Evolutionary conservation across 2,329 filamentous ascomycete genomes (phyloP).

Genomic region (Huntiella bhutanensis): DNA sequence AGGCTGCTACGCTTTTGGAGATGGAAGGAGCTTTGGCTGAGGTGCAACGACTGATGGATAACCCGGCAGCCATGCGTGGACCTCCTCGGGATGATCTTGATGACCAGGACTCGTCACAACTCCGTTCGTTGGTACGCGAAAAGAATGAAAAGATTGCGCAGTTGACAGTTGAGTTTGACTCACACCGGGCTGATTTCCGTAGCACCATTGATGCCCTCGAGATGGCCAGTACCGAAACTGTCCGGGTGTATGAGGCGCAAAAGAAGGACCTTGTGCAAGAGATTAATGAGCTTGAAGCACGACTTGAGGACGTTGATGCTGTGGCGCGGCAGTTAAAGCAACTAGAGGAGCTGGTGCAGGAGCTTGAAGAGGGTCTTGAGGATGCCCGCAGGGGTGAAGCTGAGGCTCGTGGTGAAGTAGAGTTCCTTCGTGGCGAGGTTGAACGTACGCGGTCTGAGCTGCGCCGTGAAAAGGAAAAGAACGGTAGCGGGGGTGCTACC

Average conservation of each 20-base stretch:
- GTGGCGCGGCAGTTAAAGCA: constrained; percentile 86
- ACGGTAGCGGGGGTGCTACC: constrained; percentile 20
- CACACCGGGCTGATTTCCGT: constrained; percentile 84
- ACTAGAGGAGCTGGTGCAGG: constrained; percentile 86
- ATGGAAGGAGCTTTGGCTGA: constrained; percentile 83
- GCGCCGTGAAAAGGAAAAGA: constrained; percentile 71
- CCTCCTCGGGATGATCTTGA: constrained; percentile 26
- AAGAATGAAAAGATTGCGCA: constrained; percentile 94
- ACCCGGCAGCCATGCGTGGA: constrained; percentile 24
- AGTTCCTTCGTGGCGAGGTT: constrained; percentile 86
- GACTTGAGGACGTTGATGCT: constrained; percentile 74
- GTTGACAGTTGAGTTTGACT: constrained; percentile 86
- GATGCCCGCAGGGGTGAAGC: constrained; percentile 87
- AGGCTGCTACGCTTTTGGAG: constrained; percentile 62
- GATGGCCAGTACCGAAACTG: constrained; percentile 85
- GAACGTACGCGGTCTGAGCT: constrained; percentile 80
- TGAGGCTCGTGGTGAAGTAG: constrained; percentile 85
- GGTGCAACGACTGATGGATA: constrained; percentile 49
- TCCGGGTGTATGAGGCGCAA: constrained; percentile 86
- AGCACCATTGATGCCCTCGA: constrained; percentile 95
- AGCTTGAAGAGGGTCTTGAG: constrained; percentile 89
- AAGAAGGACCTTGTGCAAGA: constrained; percentile 74
- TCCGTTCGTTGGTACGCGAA: constrained; percentile 69
- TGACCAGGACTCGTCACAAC: constrained; percentile 54
- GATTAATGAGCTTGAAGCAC: constrained; percentile 61